Percentiles rank a stretch among this genome's conserved stretches.
Evolutionary conservation across 805 yeast species (phyloP).

Genomic region (Candida quercuum): DNA sequence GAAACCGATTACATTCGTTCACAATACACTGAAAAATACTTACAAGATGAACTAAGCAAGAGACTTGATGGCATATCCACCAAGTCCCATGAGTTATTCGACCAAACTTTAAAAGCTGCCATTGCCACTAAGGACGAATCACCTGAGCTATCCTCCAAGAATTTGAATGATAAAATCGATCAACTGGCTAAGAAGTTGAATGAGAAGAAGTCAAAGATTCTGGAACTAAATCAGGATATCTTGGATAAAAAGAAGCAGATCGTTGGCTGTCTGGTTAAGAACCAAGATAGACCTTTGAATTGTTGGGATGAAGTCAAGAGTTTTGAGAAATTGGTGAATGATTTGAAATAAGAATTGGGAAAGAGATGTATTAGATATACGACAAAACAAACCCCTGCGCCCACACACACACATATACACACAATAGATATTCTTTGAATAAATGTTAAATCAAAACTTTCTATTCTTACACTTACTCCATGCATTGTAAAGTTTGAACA

Average conservation of each 20-base stretch:
- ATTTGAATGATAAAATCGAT: slow-evolving; percentile 37
- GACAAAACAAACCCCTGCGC: no score
- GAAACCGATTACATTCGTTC: slow-evolving; percentile 71
- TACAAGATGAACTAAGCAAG: slow-evolving; percentile 59
- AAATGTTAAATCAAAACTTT: no score
- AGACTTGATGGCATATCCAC: slow-evolving; percentile 50
- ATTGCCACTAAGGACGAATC: slow-evolving; percentile 31
- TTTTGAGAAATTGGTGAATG: slow-evolving; percentile 55
- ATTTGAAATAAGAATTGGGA: slow-evolving; percentile 27
- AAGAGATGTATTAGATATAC: not conserved
- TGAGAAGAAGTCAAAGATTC: slow-evolving; percentile 29
- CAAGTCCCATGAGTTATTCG: slow-evolving; percentile 47
- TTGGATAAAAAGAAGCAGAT: slow-evolving; percentile 44
- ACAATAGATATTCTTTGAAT: no score
- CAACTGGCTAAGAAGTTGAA: slow-evolving; percentile 32
- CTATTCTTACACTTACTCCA: no score
- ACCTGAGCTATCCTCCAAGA: slow-evolving; percentile 24
- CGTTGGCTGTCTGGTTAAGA: slow-evolving; percentile 49
- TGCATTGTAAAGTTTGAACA: no score
- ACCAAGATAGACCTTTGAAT: slow-evolving; percentile 63
- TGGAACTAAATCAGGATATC: slow-evolving; percentile 34
- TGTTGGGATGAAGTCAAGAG: slow-evolving; percentile 78
- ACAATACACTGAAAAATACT: slow-evolving; percentile 59
- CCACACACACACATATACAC: no score
- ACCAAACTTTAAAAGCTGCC: slow-evolving; percentile 39